Percentiles rank a stretch among this genome's conserved stretches.
These are phyloP conservation scores for Pichia deserticola DNA, from an alignment of 805 yeast species.

Conservation along the genomic window DNA sequence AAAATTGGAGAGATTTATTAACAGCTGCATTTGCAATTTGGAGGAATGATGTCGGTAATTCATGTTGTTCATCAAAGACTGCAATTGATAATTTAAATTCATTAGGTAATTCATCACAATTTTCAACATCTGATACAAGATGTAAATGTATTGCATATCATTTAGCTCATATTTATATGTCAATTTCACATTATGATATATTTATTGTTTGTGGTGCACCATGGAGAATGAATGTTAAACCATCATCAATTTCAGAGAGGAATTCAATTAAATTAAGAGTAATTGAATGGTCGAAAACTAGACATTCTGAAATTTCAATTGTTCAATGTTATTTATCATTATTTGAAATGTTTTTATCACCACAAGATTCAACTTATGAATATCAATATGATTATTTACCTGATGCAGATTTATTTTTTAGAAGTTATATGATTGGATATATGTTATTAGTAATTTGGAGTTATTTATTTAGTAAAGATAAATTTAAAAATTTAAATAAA, in stretches of 20 bases:
- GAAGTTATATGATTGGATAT: conserved; percentile 37
- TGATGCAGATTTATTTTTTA: conserved; percentile 41
- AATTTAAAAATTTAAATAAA: conserved; percentile 32
- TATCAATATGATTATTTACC: conserved; percentile 41
- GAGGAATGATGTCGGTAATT: conserved; percentile 41
- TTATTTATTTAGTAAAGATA: conserved; percentile 40
- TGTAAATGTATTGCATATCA: conserved; percentile 66
- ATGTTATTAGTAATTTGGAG: conserved; percentile 44
- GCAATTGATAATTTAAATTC: conserved; percentile 26
- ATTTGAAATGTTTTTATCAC: conserved; percentile 54
- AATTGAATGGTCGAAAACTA: conserved; percentile 41
- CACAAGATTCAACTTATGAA: conserved; percentile 38
- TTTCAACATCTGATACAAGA: conserved; percentile 34
- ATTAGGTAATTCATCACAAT: conserved; percentile 24
- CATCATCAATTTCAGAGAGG: conserved; percentile 42
- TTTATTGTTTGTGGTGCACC: conserved; percentile 80
- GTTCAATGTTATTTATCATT: conserved; percentile 56
- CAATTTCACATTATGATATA: conserved; percentile 70
- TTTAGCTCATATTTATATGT: conserved; percentile 62
- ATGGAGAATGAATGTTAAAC: conserved; percentile 63
- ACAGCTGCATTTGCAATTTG: conserved; percentile 67
- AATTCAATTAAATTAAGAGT: conserved; percentile 43
- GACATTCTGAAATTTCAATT: conserved; percentile 44
- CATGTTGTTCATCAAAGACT: conserved; percentile 29
- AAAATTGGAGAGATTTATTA: conserved; percentile 65